phyloP scores from a whole-genome alignment of 2,329 filamentous ascomycete genomes.

The Diaporthe ampelina region DNA sequence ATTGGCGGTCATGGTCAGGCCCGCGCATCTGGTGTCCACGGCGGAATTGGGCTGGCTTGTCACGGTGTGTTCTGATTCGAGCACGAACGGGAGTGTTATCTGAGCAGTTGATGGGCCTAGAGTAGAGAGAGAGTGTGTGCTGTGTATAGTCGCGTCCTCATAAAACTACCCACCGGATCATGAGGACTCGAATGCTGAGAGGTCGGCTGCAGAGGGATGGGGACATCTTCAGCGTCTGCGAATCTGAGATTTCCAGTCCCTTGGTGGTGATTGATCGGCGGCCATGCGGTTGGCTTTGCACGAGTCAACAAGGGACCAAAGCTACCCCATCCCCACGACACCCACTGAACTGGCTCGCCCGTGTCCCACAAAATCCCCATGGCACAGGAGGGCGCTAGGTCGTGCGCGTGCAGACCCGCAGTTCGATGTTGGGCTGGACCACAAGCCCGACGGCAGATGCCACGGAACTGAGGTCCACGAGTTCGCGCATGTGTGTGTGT shows the following conservation, averaged over 20 bases:
- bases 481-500: neutral
- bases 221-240: neutral
- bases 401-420: slow-evolving; percentile 6
- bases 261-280: slow-evolving; percentile 2
- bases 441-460: slow-evolving; percentile 12
- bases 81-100: neutral
- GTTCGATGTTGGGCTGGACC: slow-evolving; percentile 15
- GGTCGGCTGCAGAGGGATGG: slow-evolving; percentile 8
- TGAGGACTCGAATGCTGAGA: too few relatives aligned
- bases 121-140: too few relatives aligned
- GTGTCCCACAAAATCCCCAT: slow-evolving; percentile 36
- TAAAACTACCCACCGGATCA: slow-evolving; percentile 23
- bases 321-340: slow-evolving; percentile 15
- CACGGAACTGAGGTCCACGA: neutral
- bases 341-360: slow-evolving; percentile 21
- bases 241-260: slow-evolving; percentile 16
- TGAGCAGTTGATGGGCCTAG: too few relatives aligned
- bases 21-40: neutral
- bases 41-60: slow-evolving; percentile 7
- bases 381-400: slow-evolving; percentile 33
- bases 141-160: neutral
- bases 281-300: neutral
- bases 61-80: neutral
- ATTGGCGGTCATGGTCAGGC: slow-evolving; percentile 17
- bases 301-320: slow-evolving; percentile 23